Conservation (phyloP, 768 basidiomycete genomes). For the Suillus spraguei region DNA sequence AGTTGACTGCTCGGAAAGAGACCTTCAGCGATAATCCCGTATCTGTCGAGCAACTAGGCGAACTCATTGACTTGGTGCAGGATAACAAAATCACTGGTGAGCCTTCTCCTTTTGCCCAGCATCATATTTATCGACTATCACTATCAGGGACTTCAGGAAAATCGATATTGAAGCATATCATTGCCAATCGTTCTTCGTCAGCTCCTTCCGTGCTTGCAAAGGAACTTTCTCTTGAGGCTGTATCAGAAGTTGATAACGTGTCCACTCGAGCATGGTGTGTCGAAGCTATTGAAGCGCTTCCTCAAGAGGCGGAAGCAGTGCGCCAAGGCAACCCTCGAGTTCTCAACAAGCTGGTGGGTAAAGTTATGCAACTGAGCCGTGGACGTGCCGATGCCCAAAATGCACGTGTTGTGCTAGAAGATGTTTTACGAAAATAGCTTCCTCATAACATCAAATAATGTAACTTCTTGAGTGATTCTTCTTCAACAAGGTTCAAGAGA, state of each 20-base stretch:
- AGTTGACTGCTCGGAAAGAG: constrained; percentile 60
- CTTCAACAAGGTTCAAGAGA: not conserved
- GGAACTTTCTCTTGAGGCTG: constrained; percentile 50
- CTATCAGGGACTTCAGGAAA: constrained; percentile 78
- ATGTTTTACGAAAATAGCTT: constrained; percentile 36
- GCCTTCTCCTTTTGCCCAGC: not conserved
- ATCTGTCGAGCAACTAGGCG: constrained; percentile 64
- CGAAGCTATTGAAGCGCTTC: constrained; percentile 65
- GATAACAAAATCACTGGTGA: constrained; percentile 68
- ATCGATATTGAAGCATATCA: constrained; percentile 70
- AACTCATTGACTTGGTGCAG: constrained; percentile 77
- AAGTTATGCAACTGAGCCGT: constrained; percentile 80
- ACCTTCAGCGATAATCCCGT: constrained; percentile 64
- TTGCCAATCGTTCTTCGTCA: constrained; percentile 45
- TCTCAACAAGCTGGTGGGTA: constrained; percentile 78
- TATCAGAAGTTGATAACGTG: constrained; percentile 32
- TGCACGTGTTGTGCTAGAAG: constrained; percentile 52
- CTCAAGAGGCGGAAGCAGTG: constrained; percentile 66
- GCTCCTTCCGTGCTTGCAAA: constrained; percentile 46
- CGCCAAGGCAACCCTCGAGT: constrained; percentile 67
- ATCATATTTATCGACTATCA: not conserved
- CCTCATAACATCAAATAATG: not conserved
- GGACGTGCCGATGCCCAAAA: constrained; percentile 78
- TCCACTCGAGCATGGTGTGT: constrained; percentile 58
- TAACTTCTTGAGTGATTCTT: not conserved